Base-by-base conservation (phyloP, 495 filamentous ascomycete genomes). In the Aspergillus nanangensis region DNA sequence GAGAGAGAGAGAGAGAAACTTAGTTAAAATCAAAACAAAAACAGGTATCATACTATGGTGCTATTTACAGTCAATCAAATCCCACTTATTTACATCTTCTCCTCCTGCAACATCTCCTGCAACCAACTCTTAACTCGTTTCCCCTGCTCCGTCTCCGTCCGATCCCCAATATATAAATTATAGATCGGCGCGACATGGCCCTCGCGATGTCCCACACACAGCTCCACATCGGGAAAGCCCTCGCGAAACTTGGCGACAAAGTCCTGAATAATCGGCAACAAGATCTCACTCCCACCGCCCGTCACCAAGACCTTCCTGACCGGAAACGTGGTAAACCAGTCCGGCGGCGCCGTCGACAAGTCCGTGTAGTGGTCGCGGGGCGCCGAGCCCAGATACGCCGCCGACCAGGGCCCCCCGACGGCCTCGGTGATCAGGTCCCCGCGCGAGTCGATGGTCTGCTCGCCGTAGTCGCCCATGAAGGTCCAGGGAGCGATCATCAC, bases 401-500 rank as follows among this genome's bases (percentile, higher is more conserved):
- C 24, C 4, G 63, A 59, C 78, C 79, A 84, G 1, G 70, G 60
- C 2, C 41, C 46, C 7, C 75, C 71, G 1, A 69, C 60, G 0
- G 39, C 44, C 2, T 54, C 47, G 7, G 69, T 67, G 42, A 85
- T 71, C 24, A 75, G 39, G 46, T 86, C 82, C 17, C 70, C 75
- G 14, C 66, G 60, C 7, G 65, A 60, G 44, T 85, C 82, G 24
- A 60, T 59, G 1, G 55, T 48, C 38, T 71, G 65, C 1, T 60
- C 65, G 1, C 65, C 58, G 31, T 65, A 68, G 17, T 67, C 58
- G 4, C 55, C 61, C 29, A 85, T 72, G 0, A 62, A 61, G 3
- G 67, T 65, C 82, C 82, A 86, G 1, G 82, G 81, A 0, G 71
- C 71, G 44, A 86, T 71, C 27, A 86, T 65, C 5, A 78, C 54